Conservation (phyloP, 78 protist species). For the Dictyostelium brefeldianum region DNA sequence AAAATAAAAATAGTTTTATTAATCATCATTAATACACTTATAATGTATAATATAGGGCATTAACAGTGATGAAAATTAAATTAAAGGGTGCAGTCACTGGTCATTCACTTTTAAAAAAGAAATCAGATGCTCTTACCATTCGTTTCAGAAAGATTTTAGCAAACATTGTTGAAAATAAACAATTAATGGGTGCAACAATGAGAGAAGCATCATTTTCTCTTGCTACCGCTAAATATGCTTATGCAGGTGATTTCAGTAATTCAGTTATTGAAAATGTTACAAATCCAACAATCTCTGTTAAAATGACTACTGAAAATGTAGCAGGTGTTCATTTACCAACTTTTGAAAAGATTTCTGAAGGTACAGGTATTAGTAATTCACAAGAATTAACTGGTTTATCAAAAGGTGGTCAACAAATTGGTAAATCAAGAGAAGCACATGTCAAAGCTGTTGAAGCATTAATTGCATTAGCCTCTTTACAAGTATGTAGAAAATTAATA, state of each 20-base stretch:
- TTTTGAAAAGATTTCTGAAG: constrained; percentile 85
- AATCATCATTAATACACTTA: not conserved
- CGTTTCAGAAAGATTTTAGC: constrained; percentile 89
- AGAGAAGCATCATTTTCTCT: constrained; percentile 89
- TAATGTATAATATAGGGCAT: constrained; percentile 87
- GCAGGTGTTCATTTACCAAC: constrained; percentile 97
- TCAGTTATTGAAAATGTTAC: constrained; percentile 85
- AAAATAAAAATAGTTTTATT: not conserved
- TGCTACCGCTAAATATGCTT: constrained; percentile 88
- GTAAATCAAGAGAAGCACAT: constrained; percentile 78
- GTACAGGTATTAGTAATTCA: constrained; percentile 31
- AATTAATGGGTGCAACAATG: constrained; percentile 87
- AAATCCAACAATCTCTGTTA: constrained; percentile 80
- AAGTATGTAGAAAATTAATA: constrained; percentile 15
- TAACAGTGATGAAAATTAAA: constrained; percentile 89
- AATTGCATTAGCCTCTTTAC: constrained; percentile 96
- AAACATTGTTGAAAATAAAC: constrained; percentile 84
- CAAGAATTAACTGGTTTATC: constrained; percentile 93
- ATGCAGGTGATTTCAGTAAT: constrained; percentile 90
- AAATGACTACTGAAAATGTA: constrained; percentile 89
- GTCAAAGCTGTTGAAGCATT: constrained; percentile 88
- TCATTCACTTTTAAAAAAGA: constrained; percentile 96
- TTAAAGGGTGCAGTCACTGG: constrained; percentile 97
- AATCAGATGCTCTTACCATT: constrained; percentile 96
- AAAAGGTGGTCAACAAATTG: constrained; percentile 97